A percentile compares a stretch with the other conserved stretches of the same genome.
Conservation (phyloP, 441 rosid genomes). For the Aleurites moluccanus region DNA sequence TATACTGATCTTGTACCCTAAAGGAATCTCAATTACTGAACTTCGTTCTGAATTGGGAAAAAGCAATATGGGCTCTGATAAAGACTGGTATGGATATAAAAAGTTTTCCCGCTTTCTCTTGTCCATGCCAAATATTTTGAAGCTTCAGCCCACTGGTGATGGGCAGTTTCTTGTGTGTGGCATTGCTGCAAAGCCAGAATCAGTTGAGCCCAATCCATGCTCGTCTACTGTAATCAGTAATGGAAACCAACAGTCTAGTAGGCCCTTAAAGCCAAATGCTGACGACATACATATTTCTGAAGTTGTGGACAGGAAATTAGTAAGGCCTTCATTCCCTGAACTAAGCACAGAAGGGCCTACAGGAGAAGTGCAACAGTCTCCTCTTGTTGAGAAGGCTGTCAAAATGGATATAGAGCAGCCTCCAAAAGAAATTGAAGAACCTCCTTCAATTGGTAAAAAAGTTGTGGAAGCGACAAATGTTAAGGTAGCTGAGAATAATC, state of each 20-base stretch:
- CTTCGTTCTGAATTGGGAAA: conserved; percentile 54
- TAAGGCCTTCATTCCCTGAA: conserved; percentile 15
- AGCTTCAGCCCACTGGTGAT: conserved; percentile 38
- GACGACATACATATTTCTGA: conserved; percentile 25
- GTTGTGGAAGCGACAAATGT: conserved; percentile 8
- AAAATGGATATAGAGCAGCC: conserved; percentile 13
- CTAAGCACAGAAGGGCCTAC: background rate
- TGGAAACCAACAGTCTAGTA: conserved; percentile 20
- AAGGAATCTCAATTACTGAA: conserved; percentile 51
- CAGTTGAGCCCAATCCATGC: conserved; percentile 23
- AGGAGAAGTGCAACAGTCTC: conserved; percentile 3
- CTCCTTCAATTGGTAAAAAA: conserved; percentile 19
- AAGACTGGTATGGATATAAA: conserved; percentile 57
- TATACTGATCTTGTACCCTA: conserved; percentile 49
- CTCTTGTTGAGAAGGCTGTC: conserved; percentile 9
- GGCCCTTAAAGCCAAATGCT: conserved; percentile 22
- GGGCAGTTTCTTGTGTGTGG: conserved; percentile 43
- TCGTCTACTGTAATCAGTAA: conserved; percentile 13
- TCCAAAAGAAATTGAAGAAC: conserved; percentile 13
- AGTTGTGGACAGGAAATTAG: conserved; percentile 24
- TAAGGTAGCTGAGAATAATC: conserved; percentile 16
- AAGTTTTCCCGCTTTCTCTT: conserved; percentile 58
- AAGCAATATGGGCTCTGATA: conserved; percentile 41
- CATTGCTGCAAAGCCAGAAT: conserved; percentile 32
- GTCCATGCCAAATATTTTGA: conserved; percentile 61